Conservation (phyloP, 2,329 filamentous ascomycete genomes). For the Neofusicoccum laricinum region DNA sequence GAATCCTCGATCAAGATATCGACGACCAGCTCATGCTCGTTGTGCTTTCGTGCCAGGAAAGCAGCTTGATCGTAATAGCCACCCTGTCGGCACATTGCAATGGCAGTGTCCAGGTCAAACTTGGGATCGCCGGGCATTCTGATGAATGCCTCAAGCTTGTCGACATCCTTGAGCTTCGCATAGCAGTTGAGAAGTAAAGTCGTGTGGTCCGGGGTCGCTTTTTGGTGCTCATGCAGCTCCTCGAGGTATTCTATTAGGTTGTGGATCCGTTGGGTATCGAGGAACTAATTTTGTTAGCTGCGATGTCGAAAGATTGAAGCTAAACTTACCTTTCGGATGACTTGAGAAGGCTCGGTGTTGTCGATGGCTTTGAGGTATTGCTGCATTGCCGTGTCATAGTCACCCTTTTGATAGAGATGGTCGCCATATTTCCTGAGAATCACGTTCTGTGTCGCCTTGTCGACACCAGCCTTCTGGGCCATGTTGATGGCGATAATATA, state of each 20-base stretch:
- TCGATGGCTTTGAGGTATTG: conserved; percentile 96
- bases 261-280: conserved; percentile 95
- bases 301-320: not conserved
- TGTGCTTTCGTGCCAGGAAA: conserved; percentile 90
- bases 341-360: conserved; percentile 91
- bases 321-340: conserved; percentile 74
- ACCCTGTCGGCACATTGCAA: conserved; percentile 94
- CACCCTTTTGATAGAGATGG: conserved; percentile 88
- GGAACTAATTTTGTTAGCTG: conserved; percentile 56
- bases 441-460: conserved; percentile 75
- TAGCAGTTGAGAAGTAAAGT: conserved; percentile 95
- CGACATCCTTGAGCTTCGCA: conserved; percentile 94
- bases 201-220: conserved; percentile 91
- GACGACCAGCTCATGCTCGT: conserved; percentile 88
- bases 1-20: conserved; percentile 96
- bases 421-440: conserved; percentile 95
- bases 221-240: conserved; percentile 90
- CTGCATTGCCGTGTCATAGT: conserved; percentile 98
- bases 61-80: conserved; percentile 97
- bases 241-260: conserved; percentile 97
- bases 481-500: conserved; percentile 90
- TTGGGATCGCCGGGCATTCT: conserved; percentile 91
- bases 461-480: conserved; percentile 83
- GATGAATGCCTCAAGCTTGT: conserved; percentile 94
- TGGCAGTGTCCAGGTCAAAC: conserved; percentile 95